These are phyloP conservation scores for Beauveria pseudobassiana DNA, from an alignment of 2,329 filamentous ascomycete species.

Conservation along the genomic window DNA sequence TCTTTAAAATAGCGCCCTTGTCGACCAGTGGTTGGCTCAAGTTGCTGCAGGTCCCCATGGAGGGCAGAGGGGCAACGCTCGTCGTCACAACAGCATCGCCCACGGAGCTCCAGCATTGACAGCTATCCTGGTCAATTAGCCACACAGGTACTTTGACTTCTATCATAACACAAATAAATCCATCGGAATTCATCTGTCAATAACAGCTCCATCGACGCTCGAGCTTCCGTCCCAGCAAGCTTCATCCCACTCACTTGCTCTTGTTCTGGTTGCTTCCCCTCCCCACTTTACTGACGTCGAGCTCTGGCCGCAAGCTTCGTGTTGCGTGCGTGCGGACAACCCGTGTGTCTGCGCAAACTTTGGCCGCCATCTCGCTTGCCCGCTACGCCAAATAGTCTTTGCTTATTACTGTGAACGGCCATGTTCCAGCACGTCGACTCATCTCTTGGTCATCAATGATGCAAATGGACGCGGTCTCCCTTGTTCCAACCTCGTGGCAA, in stretches of 20 bases:
- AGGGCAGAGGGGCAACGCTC: conserved; percentile 1
- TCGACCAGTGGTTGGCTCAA: no score
- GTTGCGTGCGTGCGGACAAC: background rate
- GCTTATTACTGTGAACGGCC: background rate
- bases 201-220: background rate
- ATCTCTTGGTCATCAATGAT: background rate
- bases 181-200: background rate
- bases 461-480: background rate
- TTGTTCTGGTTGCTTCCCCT: conserved; percentile 2
- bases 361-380: background rate
- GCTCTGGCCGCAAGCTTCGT: background rate
- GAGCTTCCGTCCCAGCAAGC: background rate
- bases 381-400: background rate
- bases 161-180: background rate
- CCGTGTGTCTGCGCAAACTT: background rate
- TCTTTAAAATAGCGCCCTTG: no score
- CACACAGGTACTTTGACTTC: background rate
- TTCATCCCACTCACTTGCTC: background rate
- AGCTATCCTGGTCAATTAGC: background rate
- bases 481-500: no score
- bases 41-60: background rate
- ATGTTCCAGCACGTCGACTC: background rate
- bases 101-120: background rate
- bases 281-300: conserved; percentile 11
- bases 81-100: background rate